Base-by-base conservation (phyloP, 192 early-diverging fungal genomes). In the Chytriomyces hyalinus region DNA sequence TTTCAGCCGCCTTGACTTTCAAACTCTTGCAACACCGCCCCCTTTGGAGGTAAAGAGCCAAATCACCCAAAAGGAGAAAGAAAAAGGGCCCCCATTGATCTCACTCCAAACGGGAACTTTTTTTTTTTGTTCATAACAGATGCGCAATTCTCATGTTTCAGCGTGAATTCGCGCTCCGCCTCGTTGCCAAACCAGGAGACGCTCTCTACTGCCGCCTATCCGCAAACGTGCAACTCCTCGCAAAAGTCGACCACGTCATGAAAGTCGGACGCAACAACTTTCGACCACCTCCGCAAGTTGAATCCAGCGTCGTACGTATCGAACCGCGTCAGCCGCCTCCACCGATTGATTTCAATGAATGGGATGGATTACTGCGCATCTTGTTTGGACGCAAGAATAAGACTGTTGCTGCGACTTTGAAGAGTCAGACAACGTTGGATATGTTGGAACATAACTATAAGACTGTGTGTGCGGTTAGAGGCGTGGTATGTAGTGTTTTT, bases 101-200 rank as follows among this genome's bases (percentile, higher is more conserved):
- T 84, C 15, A 24, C 65, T 57, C 66, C 15, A 67, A 59, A 45
- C 8, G 78, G 43, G 0, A 4, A 80, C 36, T 50, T 26, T 22
- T 15, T 26, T 15, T 0, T 26, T 26, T 26, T 26, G n/a, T 0
- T 0, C 24, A 26, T 0, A 26, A 17, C 64, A 79, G 84, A 59
- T 93, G 92, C 64, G 95, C 96, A 6, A 91, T 99, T 57, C 95
- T 99, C 78, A 99, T 98, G 97, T 99, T 99, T 83, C 98, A 99
- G 81, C 92, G 94, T 78, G 98, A 99, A 87, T 99, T 99, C 80
- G 97, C 98, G 10, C 82, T 99, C 70, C 93, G 95, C 26, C 82
- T 99, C 17, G 89, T 96, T 26, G 98, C 98, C 1, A 95, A 95
- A 73, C 97, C 98, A 6, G 96, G 96, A 15, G 95, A 97, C 78